Evolutionary conservation across 2,329 filamentous ascomycete genomes (phyloP), one percentile per base, ranked within the genome.

Genomic region (Alternaria longipes): DNA sequence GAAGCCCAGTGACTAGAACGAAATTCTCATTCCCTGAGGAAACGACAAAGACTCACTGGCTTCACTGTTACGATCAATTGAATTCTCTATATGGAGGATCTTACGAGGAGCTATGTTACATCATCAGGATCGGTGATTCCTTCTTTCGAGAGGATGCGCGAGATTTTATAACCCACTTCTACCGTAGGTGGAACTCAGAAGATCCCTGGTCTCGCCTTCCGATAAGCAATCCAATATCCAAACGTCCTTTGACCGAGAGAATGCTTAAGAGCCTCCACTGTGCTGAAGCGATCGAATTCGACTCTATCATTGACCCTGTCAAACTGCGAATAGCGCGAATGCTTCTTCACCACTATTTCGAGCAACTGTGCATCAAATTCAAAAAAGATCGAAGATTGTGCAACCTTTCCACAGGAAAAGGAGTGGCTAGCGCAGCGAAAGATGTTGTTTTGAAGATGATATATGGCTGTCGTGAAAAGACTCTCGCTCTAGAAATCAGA

Each of bases 141-240:
- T 59, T 46, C 30, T 42, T 59, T 36, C 12, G 12, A 59, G 16
- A 59, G 24, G 32, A 59, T 36, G 24, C 41, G n/a, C 4, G 18
- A 54, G 41, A 59, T 20, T 59, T 54, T 26, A 54, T 59, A 36
- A 40, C n/a, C 12, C 12, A 9, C n/a, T 59, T 59, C 56, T 59
- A 42, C 56, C 20, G 16, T 34, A 59, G 49, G 20, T 59, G 11
- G 56, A 52, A 24, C 40, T 34, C 28, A 59, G 49, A 59, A 54
- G 42, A 59, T 59, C 49, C 18, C 22, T 59, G 14, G 56, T 59
- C 30, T 40, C 18, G n/a, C 30, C 49, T 59, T 54, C 56, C 16
- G 8, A 46, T 34, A 26, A 16, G 42, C n/a, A 59, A 59, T 47
- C 49, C 11, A 59, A 52, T n/a, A 18, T 54, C 41, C 12, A 36